Evolutionary conservation across 2,329 filamentous ascomycete genomes (phyloP), one percentile per base, ranked within the genome.

Genomic region (Aspergillus pseudoglaucus): DNA sequence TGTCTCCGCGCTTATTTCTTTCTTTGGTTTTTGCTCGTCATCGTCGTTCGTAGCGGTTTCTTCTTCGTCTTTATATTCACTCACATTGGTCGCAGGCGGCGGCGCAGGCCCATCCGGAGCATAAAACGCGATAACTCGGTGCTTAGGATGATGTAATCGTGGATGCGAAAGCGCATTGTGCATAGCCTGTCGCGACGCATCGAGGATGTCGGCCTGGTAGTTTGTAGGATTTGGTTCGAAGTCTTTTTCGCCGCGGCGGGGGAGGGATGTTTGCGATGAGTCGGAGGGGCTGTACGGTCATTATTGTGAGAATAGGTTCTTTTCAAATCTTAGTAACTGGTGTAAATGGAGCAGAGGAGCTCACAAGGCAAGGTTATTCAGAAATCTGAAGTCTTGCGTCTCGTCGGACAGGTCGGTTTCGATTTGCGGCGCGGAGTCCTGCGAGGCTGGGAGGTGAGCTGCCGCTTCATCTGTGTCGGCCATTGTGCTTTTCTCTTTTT

Each of bases 171-270:
- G 77, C 2, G 91, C 90, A 58, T 89, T 84, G 68, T 95, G 87
- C 86, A 98, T 93, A 17, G 90, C 91, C 57, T 80, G 77, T 47
- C 91, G 83, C 53, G 89, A 95, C 42, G 87, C 81, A 61, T 89
- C 85, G 45, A 98, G 82, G 7, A 85, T 81, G 48, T 80, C 78
- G 55, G 85, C 82, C 69, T 98, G 93, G 27, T 87, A 82, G 27
- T 81, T 80, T 2, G 93, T 97, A 42, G 88, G 87, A 69, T 97
- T 90, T 23, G 87, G 84, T 71, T 97, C 93, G 66, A 96, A 98
- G 72, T 98, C 93, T 69, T 98, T 98, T 66, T 95, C 90, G 51
- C 93, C 93, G 54, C 90, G 88, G 56, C 91, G 90, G 32, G 95
- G 89, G 9, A 90, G 79, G 58, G 82, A 58, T 14, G 65, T 53